These are phyloP conservation scores for Syzygium aromaticum DNA, from an alignment of 345 rosid genomes.

Conservation along the genomic window DNA sequence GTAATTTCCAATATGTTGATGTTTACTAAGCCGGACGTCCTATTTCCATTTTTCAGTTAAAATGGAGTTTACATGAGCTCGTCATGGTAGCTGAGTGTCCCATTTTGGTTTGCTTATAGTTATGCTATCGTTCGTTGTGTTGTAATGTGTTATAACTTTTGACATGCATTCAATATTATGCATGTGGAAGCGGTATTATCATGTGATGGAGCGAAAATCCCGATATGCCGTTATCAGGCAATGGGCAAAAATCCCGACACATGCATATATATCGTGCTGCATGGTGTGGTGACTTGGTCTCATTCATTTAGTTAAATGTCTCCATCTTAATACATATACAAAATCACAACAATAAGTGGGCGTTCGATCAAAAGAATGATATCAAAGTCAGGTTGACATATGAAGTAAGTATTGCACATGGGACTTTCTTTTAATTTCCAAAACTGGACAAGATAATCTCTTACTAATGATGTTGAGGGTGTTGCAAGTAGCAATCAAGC, in stretches of 20 bases:
- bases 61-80: background rate
- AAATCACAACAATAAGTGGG: too few species aligned
- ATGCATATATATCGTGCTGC: too few species aligned
- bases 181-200: too few species aligned
- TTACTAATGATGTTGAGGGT: accelerated
- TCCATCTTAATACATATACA: too few species aligned
- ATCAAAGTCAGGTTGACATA: background rate
- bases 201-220: too few species aligned
- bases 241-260: too few species aligned
- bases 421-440: background rate
- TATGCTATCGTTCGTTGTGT: background rate
- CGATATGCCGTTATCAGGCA: too few species aligned
- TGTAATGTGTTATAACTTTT: background rate
- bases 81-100: background rate
- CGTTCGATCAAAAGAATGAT: too few species aligned
- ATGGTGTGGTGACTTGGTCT: too few species aligned
- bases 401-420: background rate
- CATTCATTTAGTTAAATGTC: too few species aligned
- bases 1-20: background rate
- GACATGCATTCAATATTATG: background rate
- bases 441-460: background rate
- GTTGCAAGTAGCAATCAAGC: background rate
- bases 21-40: background rate
- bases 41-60: background rate
- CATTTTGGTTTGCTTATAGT: background rate